These are phyloP conservation scores for Aspergillus viridinutans DNA, from an alignment of 2,329 filamentous ascomycete genomes.

Conservation along the genomic window DNA sequence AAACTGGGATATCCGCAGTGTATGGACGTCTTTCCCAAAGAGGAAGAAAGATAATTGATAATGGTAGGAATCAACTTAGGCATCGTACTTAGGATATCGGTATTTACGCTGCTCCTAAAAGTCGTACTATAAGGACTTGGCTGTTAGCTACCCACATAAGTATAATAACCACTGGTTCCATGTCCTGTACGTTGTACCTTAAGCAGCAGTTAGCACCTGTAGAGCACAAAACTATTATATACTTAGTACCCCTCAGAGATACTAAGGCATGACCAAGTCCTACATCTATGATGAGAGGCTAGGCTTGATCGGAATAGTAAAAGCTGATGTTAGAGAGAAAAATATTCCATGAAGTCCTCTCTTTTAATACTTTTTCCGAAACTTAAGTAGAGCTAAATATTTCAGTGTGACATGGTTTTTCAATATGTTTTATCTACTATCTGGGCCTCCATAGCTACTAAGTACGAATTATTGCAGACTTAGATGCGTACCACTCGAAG, in stretches of 20 bases:
- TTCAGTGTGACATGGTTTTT: background rate
- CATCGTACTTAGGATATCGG: background rate
- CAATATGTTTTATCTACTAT: background rate
- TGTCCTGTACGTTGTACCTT: background rate
- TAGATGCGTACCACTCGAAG: background rate
- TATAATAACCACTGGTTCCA: background rate
- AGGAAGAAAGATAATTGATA: background rate
- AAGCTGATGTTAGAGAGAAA: background rate
- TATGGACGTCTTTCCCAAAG: no score
- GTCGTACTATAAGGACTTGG: background rate
- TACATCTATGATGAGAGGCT: background rate
- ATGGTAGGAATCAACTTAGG: background rate
- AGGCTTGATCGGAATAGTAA: background rate
- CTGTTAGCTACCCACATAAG: background rate
- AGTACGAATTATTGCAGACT: no score
- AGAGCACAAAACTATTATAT: background rate
- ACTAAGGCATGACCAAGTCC: background rate
- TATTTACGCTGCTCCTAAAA: background rate
- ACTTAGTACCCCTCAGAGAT: background rate
- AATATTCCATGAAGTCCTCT: background rate
- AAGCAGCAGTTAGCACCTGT: background rate
- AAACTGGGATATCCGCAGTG: no score
- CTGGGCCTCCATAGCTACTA: no score
- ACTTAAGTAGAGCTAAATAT: background rate
- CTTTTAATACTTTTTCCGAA: background rate